These are phyloP conservation scores for Phytophthora sp. DNA, from an alignment of 352 stramenopile genomes.

Conservation along the genomic window DNA sequence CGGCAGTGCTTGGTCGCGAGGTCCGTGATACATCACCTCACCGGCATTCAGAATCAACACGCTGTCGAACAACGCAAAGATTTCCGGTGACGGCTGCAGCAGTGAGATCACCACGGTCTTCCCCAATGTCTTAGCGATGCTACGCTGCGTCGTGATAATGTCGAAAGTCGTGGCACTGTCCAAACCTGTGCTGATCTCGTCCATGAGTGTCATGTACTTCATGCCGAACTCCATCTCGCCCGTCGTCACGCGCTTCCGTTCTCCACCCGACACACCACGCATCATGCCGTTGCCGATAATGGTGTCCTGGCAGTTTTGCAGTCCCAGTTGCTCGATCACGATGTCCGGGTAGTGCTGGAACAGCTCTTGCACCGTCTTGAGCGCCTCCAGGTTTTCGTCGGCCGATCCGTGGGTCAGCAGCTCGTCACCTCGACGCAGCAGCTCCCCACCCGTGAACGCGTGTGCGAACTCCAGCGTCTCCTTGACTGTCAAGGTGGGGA, in stretches of 20 bases:
- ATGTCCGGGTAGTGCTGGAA: slow-evolving; percentile 47
- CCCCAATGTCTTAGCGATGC: slow-evolving; percentile 52
- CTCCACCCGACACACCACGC: slow-evolving; percentile 64
- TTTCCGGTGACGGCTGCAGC: slow-evolving; percentile 91
- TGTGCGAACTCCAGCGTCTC: slow-evolving; percentile 58
- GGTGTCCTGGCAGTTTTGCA: slow-evolving; percentile 52
- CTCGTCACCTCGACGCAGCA: slow-evolving; percentile 17
- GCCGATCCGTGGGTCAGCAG: slow-evolving; percentile 26
- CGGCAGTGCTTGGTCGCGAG: slow-evolving; percentile 24
- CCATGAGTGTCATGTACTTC: slow-evolving; percentile 78
- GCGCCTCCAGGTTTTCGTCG: slow-evolving; percentile 34
- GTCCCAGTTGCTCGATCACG: slow-evolving; percentile 47
- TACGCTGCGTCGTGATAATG: slow-evolving; percentile 54
- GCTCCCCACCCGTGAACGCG: slow-evolving; percentile 52
- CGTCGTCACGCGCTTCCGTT: slow-evolving; percentile 61
- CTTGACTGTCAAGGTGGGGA: slow-evolving; percentile 46
- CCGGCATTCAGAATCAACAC: slow-evolving; percentile 92
- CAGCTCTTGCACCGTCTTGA: slow-evolving; percentile 22
- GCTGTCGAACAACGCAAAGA: slow-evolving; percentile 94
- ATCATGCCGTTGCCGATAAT: slow-evolving; percentile 53
- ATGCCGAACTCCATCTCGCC: slow-evolving; percentile 76
- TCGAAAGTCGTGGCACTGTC: slow-evolving; percentile 62
- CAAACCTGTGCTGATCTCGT: slow-evolving; percentile 76
- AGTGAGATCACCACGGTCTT: slow-evolving; percentile 79
- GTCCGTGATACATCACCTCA: slow-evolving; percentile 80